Evolutionary conservation across 2,329 filamentous ascomycete genomes (phyloP).

Genomic region (Hypoxylon sp.): DNA sequence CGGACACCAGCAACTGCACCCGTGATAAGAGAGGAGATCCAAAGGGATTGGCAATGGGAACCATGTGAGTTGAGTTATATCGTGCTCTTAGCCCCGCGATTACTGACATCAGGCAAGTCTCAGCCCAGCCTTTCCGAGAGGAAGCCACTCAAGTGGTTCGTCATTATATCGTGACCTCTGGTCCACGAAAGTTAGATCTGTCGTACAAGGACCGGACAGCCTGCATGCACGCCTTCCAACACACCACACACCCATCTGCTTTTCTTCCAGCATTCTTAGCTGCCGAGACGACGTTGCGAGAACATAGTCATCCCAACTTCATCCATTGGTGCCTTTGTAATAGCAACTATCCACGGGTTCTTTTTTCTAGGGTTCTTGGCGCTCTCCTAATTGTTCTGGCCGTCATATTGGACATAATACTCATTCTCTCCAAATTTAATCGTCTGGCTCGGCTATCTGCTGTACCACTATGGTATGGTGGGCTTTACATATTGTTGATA

Average conservation of each 20-base stretch:
- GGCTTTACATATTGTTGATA: slow-evolving; percentile 55
- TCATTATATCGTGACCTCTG: slow-evolving; percentile 58
- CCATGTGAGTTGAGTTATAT: slow-evolving; percentile 40
- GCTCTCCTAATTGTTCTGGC: slow-evolving; percentile 16
- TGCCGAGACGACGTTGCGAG: slow-evolving; percentile 57
- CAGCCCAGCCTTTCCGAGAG: slow-evolving; percentile 60
- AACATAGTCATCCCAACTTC: slow-evolving; percentile 59
- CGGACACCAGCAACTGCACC: slow-evolving; percentile 19
- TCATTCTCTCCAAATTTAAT: slow-evolving; percentile 54
- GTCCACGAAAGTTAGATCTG: slow-evolving; percentile 58
- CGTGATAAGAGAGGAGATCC: slow-evolving; percentile 4
- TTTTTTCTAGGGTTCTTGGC: slow-evolving; percentile 49
- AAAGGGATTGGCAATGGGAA: slow-evolving; percentile 34
- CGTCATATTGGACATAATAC: slow-evolving; percentile 50
- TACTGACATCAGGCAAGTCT: slow-evolving; percentile 47
- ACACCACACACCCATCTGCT: slow-evolving; percentile 63
- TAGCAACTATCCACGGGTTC: slow-evolving; percentile 55
- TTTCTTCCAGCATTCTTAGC: slow-evolving; percentile 58
- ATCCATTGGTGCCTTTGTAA: slow-evolving; percentile 58
- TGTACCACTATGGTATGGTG: slow-evolving; percentile 56
- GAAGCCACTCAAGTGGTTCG: slow-evolving; percentile 57
- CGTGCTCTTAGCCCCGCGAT: neutral
- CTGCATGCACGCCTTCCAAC: slow-evolving; percentile 59
- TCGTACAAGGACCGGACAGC: slow-evolving; percentile 57
- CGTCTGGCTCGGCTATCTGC: slow-evolving; percentile 53